Evolutionary conservation across 75 land plant genomes (phyloP), one percentile per base, ranked within the genome.

Genomic region (Adiantum capillusveneris): DNA sequence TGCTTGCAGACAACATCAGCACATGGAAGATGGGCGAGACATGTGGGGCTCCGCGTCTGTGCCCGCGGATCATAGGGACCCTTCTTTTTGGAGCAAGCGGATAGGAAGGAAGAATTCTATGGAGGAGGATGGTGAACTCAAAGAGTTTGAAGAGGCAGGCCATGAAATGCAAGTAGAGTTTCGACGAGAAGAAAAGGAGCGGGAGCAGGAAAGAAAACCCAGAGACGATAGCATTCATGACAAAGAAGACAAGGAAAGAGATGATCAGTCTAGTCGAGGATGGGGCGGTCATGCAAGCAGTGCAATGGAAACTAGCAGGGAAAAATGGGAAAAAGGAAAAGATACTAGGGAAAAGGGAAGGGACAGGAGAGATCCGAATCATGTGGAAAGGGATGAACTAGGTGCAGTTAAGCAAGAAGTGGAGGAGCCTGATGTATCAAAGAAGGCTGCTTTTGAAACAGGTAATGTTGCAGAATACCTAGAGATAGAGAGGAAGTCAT

Each of bases 171-270:
- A 77, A 53, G 64, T 73, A 51, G 88, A 81, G 39, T 24, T 37
- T 29, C 79, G 74, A 64, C 60, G 65, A 36, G 85, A 86, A 29
- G 89, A 85, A 29, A 79, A 64, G 50, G 66, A 72, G 28, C 75
- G 65, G n/a, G 87, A 84, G 1, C 82, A 75, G 67, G 94, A 88
- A 18, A 75, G 76, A 43, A 84, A 84, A 63, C 79, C 73, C 46
- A 85, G 82, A 57, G 88, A 85, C 25, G 72, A 57, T 1, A 79
- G 68, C 36, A 68, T 65, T 11, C 62, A 79, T 50, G 87, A 87
- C 49, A 72, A 79, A 72, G 78, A 65, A n/a, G 85, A 84, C 9
- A 68, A 74, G 42, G 84, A 84, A 54, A 67, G 71, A 44, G 67
- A 68, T 69, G 84, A 79, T 13, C 0, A 29, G 18, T 29, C 53